phyloP scores from a whole-genome alignment of 1,284 basidiomycete genomes.

The Crepidotus sp. region DNA sequence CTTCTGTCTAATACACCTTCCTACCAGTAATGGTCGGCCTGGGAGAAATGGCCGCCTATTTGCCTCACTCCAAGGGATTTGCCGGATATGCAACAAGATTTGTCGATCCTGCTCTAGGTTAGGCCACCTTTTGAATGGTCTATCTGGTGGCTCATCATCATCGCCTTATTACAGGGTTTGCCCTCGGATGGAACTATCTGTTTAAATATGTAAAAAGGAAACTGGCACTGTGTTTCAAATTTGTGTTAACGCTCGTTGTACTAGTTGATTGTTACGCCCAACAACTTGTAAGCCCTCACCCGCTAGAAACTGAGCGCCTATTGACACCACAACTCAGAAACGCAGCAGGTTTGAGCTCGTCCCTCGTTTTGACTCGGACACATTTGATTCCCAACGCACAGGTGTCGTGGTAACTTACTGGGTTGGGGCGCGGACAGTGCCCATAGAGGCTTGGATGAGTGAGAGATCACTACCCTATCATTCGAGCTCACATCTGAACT shows the following conservation, averaged over 20 bases:
- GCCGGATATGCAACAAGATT: constrained; percentile 45
- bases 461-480: neutral
- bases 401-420: constrained; percentile 57
- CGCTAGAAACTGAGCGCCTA: no score
- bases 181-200: constrained; percentile 44
- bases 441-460: constrained; percentile 28
- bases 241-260: neutral
- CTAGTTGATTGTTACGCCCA: constrained; percentile 37
- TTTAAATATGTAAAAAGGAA: constrained; percentile 36
- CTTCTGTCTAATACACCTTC: neutral
- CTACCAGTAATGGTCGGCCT: constrained; percentile 36
- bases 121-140: no score
- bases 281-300: no score
- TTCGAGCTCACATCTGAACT: constrained; percentile 7
- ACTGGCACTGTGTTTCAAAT: neutral
- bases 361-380: no score
- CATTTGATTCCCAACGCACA: constrained; percentile 33
- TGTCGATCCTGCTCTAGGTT: constrained; percentile 45
- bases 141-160: no score
- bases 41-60: constrained; percentile 49
- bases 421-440: constrained; percentile 36
- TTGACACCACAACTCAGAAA: no score
- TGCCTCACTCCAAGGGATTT: constrained; percentile 49
- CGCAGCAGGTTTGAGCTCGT: no score
- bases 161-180: no score